Evolutionary conservation across 306 rosid species (phyloP).

Genomic region (Quercus ilex): DNA sequence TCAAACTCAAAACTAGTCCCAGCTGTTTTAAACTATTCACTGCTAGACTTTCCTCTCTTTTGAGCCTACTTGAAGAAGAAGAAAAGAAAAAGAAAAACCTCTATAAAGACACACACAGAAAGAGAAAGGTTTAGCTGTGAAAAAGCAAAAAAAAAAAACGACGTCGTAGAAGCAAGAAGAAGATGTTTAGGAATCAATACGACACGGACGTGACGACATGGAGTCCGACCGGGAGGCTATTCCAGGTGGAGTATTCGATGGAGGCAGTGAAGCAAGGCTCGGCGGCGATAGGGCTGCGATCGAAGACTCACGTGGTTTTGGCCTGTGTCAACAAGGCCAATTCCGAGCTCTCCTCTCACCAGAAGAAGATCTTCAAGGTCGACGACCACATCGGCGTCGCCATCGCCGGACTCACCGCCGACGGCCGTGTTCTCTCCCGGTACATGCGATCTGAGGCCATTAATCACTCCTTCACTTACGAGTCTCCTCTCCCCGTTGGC

Average conservation of each 20-base stretch:
- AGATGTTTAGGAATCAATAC: constrained; percentile 85
- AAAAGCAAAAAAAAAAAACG: background rate
- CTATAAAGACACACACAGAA: background rate
- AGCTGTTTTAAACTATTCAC: background rate
- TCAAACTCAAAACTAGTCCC: background rate
- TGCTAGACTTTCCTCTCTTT: background rate
- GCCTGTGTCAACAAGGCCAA: constrained; percentile 93
- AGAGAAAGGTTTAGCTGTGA: background rate
- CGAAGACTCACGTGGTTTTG: constrained; percentile 81
- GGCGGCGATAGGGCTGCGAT: constrained; percentile 97
- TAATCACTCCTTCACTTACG: constrained; percentile 81
- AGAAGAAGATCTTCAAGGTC: constrained; percentile 99
- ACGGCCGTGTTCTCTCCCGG: constrained; percentile 92
- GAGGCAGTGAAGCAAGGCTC: constrained; percentile 98
- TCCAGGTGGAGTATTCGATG: constrained; percentile 99
- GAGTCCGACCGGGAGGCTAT: constrained; percentile 87
- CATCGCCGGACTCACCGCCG: constrained; percentile 94
- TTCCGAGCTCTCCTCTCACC: constrained; percentile 89
- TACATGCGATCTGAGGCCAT: constrained; percentile 92
- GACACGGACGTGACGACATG: constrained; percentile 95
- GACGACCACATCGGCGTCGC: constrained; percentile 98
- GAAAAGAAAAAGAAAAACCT: constrained; percentile 10
- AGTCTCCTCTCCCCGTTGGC: constrained; percentile 88
- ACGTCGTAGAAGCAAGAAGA: constrained; percentile 3
- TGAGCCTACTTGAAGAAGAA: constrained; percentile 30